These are phyloP conservation scores for Xylaria castorea DNA, from an alignment of 495 filamentous ascomycete species.

Conservation along the genomic window DNA sequence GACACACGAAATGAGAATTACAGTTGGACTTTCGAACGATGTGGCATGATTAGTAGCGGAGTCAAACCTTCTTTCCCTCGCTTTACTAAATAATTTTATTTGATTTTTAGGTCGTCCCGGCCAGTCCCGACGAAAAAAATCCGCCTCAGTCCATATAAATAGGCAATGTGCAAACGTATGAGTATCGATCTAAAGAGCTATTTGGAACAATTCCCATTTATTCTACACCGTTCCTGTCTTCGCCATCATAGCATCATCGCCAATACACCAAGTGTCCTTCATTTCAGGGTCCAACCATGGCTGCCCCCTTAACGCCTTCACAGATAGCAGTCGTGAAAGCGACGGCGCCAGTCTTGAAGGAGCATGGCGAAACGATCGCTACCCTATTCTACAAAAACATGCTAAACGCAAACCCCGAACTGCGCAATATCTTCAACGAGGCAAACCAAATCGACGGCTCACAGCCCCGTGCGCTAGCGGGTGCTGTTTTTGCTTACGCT, in stretches of 20 bases:
- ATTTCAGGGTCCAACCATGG: constrained; percentile 19
- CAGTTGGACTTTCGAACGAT: not conserved
- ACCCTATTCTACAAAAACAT: constrained; percentile 72
- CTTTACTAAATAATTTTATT: constrained; percentile 1
- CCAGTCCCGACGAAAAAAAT: not conserved
- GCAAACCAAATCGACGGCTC: constrained; percentile 69
- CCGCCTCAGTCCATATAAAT: not conserved
- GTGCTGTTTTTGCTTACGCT: constrained; percentile 72
- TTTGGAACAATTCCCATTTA: not conserved
- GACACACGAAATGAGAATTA: constrained; percentile 6
- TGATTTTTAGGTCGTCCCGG: not conserved
- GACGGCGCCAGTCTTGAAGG: constrained; percentile 66
- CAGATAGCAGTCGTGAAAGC: constrained; percentile 63
- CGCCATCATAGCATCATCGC: not conserved
- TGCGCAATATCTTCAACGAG: constrained; percentile 72
- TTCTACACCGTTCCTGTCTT: not conserved
- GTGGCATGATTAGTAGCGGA: constrained; percentile 13
- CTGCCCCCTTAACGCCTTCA: constrained; percentile 44
- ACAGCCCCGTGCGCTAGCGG: constrained; percentile 70
- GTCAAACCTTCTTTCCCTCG: not conserved
- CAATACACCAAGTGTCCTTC: not conserved
- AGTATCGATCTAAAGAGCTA: not conserved
- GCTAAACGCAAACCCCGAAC: constrained; percentile 63
- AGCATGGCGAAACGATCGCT: constrained; percentile 72
- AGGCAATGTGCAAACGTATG: not conserved